Base-by-base conservation (phyloP, 2,329 filamentous ascomycete species). In the Dactylellina drechsleri region DNA sequence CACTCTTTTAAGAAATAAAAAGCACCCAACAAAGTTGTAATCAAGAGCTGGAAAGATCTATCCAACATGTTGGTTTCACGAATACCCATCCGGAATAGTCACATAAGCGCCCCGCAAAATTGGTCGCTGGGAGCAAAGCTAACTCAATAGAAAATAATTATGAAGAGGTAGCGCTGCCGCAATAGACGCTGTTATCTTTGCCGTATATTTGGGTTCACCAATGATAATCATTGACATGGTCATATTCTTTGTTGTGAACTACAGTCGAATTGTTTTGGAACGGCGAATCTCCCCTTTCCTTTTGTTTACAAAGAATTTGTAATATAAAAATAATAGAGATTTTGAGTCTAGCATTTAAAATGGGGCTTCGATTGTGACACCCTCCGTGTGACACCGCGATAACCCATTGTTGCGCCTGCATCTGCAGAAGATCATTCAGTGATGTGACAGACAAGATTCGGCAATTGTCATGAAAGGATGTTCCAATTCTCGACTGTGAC, bases 31-130 rank as follows among this genome's bases (percentile, higher is more conserved):
- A 56, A 28, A 40, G 15, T n/a, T 31, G 15, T 18, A 28, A 15
- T 28, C 26, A 41, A 16, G 31, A 28, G 50, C n/a, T 40, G 28
- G n/a, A 56, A 40, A 31, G 10, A 26, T 15, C 13, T n/a, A 56
- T 20, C 53, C 53, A 56, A 56, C 53, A 40, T 16, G 53, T 56
- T 54, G 26, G 53, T 56, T 56, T 56, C 53, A 56, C n/a, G 31
- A 16, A 7, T 41, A 40, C 53, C 5, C 8, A 8, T 56, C 28
- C 53, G 53, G 53, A 41, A 56, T 56, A 56, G 53, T 23, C 12
- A 13, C 10, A 52, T 13, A 26, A 23, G 16, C 49, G 49, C 49
- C 49, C 20, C 49, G 12, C 2, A 52, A 23, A 13, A 47, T 47
- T 23, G n/a, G 23, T 8, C 12, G 20, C 50, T 23, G 23, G 12